Evolutionary conservation across 148 eudicot genomes (phyloP), one percentile per base, ranked within the genome.

Genomic region (Persicaria maculosa): DNA sequence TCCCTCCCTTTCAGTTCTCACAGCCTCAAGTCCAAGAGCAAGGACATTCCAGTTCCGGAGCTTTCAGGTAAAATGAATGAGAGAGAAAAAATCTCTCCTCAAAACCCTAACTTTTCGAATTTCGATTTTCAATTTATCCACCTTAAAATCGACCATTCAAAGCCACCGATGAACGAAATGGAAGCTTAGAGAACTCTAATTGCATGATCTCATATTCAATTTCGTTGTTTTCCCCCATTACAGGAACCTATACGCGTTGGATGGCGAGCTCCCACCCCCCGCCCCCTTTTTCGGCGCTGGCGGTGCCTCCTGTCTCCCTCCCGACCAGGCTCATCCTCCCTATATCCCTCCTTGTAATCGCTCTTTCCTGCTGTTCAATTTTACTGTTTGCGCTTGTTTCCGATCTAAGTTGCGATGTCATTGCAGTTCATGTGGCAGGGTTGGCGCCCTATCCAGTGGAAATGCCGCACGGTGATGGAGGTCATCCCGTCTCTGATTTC

Each of bases 341-440:
- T 88, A 84, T 46, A 78, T 88, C 40, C 88, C 92, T 75, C 85
- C 86, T 12, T 86, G 92, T 88, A 85, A 57, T 6, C 45, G 47
- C 65, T 74, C 72, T 11, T 71, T 40, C 64, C 55, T 44, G 19
- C 47, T 15, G 17, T 59, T 75, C 9, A 53, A 68, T n/a, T 47
- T 11, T 17, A 48, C 57, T 44, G 43, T 75, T 12, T 10, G 40
- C 40, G 40, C 40, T 43, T 15, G 70, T 40, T 40, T 65, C 4
- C 47, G 47, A 65, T 65, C 47, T 65, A 65, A 65, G 7, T 65
- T 25, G 36, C 25, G 14, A 14, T 25, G 72, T 65, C 70, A 25
- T 46, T 77, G 4, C 70, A 89, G 90, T 86, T 78, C 87, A 89
- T 53, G 90, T 86, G 77, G 81, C 77, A 10, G 93, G 93, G 47